Conservation (phyloP, 1,284 basidiomycete genomes). For the Ceratobasidium sp. region DNA sequence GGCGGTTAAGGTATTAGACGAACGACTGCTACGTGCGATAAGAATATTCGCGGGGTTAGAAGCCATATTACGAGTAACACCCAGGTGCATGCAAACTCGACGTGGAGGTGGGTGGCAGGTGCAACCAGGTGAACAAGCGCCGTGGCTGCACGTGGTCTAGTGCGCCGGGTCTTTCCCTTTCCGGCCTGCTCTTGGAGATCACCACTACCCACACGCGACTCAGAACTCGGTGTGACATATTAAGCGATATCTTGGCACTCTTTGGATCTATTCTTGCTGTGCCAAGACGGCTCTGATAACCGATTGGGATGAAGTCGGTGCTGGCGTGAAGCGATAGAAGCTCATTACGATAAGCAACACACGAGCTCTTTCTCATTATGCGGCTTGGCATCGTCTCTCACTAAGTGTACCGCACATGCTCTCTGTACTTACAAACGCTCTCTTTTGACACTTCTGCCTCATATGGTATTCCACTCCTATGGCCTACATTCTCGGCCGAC, state of each 20-base stretch:
- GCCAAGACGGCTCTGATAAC: background rate
- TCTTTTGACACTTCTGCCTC: background rate
- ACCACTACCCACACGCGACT: background rate
- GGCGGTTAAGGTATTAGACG: slow-evolving; percentile 77
- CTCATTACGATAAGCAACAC: slow-evolving; percentile 23
- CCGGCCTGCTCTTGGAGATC: background rate
- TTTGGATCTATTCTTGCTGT: background rate
- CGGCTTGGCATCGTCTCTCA: background rate
- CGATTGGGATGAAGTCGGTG: background rate
- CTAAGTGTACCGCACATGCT: background rate
- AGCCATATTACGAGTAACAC: slow-evolving; percentile 27
- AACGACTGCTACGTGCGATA: slow-evolving; percentile 84
- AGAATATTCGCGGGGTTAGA: slow-evolving; percentile 78
- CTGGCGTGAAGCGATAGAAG: slow-evolving; percentile 11
- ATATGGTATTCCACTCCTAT: background rate
- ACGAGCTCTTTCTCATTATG: background rate
- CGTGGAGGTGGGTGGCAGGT: slow-evolving; percentile 8
- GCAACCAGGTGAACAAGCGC: slow-evolving; percentile 7
- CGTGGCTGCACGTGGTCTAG: slow-evolving; percentile 24
- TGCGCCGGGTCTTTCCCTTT: background rate
- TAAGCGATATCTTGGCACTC: slow-evolving; percentile 18
- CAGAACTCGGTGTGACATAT: background rate
- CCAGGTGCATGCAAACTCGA: slow-evolving; percentile 11
- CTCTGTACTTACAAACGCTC: background rate
- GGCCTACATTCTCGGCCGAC: background rate